These are phyloP conservation scores for Phytopythium aichiense DNA, from an alignment of 352 stramenopile genomes.

Conservation along the genomic window DNA sequence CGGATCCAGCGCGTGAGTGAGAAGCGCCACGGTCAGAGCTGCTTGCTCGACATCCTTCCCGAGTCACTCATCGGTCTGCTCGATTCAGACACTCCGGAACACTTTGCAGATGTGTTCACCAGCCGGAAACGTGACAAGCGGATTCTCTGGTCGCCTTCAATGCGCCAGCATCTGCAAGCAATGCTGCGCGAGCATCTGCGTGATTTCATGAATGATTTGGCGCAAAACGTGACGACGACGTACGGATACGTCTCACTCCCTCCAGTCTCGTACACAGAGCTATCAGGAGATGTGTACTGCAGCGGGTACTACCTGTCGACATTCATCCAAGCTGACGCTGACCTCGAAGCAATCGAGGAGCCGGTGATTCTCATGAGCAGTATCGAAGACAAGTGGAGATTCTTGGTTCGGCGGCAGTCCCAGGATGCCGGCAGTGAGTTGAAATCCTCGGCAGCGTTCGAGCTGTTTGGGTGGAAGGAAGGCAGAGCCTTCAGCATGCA, in stretches of 20 bases:
- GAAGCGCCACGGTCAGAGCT: slow-evolving; percentile 48
- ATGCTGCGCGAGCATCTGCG: slow-evolving; percentile 74
- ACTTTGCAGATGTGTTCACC: slow-evolving; percentile 65
- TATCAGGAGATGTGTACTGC: slow-evolving; percentile 74
- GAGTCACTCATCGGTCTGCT: slow-evolving; percentile 68
- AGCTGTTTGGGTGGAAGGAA: slow-evolving; percentile 65
- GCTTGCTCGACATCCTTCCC: slow-evolving; percentile 62
- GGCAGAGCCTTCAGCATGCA: slow-evolving; percentile 33
- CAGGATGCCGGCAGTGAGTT: slow-evolving; percentile 33
- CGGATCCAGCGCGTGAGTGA: slow-evolving; percentile 53
- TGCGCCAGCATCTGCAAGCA: slow-evolving; percentile 65
- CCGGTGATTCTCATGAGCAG: slow-evolving; percentile 70
- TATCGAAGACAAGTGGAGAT: slow-evolving; percentile 77
- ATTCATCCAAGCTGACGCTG: slow-evolving; percentile 44
- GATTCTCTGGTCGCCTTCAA: slow-evolving; percentile 61
- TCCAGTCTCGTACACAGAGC: slow-evolving; percentile 59
- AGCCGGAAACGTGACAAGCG: slow-evolving; percentile 56
- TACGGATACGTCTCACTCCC: slow-evolving; percentile 69
- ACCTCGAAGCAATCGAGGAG: slow-evolving; percentile 67
- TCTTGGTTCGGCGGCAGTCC: slow-evolving; percentile 41
- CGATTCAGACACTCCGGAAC: slow-evolving; percentile 53
- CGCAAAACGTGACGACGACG: slow-evolving; percentile 40
- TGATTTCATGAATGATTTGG: slow-evolving; percentile 59
- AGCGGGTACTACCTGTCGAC: slow-evolving; percentile 73
- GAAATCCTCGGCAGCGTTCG: slow-evolving; percentile 52